A percentile compares a stretch with the other conserved stretches of the same genome.
phyloP scores from a whole-genome alignment of 1,284 basidiomycete genomes.

The Moniliophthora roreri region DNA sequence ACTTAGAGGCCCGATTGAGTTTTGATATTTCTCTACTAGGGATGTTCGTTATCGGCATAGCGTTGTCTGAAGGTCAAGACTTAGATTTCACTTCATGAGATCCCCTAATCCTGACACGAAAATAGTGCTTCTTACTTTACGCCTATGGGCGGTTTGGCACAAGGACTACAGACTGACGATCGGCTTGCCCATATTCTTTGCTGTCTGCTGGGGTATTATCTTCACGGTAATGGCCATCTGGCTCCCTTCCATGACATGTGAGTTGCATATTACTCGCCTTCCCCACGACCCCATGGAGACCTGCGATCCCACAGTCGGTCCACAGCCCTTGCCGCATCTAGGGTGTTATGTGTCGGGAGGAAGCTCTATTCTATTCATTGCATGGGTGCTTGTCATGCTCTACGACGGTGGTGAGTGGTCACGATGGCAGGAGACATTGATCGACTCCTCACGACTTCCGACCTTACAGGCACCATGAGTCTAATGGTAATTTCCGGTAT shows the following conservation, averaged over 20 bases:
- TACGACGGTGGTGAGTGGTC: constrained; percentile 7
- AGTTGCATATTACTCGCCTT: not conserved
- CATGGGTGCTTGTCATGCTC: constrained; percentile 10
- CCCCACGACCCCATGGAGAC: not conserved
- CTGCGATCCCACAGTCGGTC: constrained; percentile 2
- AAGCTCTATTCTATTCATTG: constrained; percentile 6
- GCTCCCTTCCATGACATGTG: constrained; percentile 8
- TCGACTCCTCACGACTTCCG: not conserved
- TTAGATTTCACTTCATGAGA: not conserved
- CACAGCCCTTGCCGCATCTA: not conserved
- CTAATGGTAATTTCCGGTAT: constrained; percentile 6
- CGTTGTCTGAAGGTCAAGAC: constrained; percentile 4
- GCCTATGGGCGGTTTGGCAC: constrained; percentile 8
- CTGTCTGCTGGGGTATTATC: not conserved
- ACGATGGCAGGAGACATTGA: not conserved
- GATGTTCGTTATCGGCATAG: constrained; percentile 9
- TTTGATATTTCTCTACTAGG: not conserved
- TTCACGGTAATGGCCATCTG: constrained; percentile 7
- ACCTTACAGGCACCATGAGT: constrained; percentile 5
- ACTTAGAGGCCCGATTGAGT: no score
- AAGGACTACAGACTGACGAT: not conserved
- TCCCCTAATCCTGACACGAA: not conserved
- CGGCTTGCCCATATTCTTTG: constrained; percentile 5
- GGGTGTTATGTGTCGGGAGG: constrained; percentile 8
- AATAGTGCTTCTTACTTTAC: constrained; percentile 10